These are phyloP conservation scores for Venturia effusa DNA, from an alignment of 2,329 filamentous ascomycete genomes.

Conservation along the genomic window DNA sequence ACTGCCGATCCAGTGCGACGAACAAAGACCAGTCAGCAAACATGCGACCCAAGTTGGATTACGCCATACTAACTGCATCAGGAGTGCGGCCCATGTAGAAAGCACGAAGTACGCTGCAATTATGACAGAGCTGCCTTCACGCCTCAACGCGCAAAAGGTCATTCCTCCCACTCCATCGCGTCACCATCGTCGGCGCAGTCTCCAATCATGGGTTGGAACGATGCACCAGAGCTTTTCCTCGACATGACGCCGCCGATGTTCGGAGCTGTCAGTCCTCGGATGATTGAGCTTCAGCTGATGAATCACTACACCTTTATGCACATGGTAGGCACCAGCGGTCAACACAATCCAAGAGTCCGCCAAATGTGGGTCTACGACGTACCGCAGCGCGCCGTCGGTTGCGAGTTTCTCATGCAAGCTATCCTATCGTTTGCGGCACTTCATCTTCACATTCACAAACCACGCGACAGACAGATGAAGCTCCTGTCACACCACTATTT, in stretches of 20 bases:
- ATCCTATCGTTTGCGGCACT: conserved; percentile 8
- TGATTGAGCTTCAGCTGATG: conserved; percentile 11
- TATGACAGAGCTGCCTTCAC: conserved; percentile 6
- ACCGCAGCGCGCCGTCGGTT: conserved; percentile 7
- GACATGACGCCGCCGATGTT: conserved; percentile 6
- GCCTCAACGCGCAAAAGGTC: background rate
- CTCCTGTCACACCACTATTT: conserved; percentile 9
- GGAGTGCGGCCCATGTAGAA: conserved; percentile 9
- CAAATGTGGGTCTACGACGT: conserved; percentile 10
- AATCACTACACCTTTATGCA: conserved; percentile 12
- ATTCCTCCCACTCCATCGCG: background rate
- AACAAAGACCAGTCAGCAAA: background rate
- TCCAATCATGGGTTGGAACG: background rate
- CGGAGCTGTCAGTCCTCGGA: conserved; percentile 5
- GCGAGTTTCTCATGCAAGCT: conserved; percentile 11
- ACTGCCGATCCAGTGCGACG: conserved; percentile 8
- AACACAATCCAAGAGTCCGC: conserved; percentile 9
- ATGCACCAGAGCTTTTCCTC: background rate
- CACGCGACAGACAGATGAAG: background rate
- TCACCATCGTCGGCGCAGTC: background rate
- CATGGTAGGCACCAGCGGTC: background rate
- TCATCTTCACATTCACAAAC: conserved; percentile 10
- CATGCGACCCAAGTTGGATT: background rate
- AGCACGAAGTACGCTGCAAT: conserved; percentile 8
- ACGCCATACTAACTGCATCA: background rate